phyloP scores from a whole-genome alignment of 1,284 basidiomycete genomes.

The Rhodotorula sp. region DNA sequence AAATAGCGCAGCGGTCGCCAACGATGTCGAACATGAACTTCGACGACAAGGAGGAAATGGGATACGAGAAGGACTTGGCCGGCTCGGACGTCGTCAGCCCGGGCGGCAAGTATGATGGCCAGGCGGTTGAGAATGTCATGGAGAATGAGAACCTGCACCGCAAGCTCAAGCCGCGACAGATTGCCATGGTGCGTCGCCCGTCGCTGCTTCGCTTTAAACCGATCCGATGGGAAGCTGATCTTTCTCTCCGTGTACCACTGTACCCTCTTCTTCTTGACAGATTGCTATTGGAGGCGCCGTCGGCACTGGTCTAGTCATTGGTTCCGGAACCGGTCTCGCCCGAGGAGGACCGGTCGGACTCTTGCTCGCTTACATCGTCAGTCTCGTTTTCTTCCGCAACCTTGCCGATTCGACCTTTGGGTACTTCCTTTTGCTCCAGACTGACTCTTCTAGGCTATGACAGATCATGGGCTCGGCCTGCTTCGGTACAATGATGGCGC shows the following conservation, averaged over 20 bases:
- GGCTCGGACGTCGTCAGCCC: background rate
- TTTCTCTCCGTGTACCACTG: slow-evolving; percentile 35
- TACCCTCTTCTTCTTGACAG: background rate
- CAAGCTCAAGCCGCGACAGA: slow-evolving; percentile 42
- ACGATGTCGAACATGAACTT: slow-evolving; percentile 6
- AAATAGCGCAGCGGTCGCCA: too few species aligned
- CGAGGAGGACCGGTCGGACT: slow-evolving; percentile 48
- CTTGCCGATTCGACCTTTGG: background rate
- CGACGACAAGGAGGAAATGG: slow-evolving; percentile 14
- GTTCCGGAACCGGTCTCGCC: slow-evolving; percentile 47
- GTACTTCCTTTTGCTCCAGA: too few species aligned
- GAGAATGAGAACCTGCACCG: slow-evolving; percentile 23
- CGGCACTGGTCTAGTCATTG: slow-evolving; percentile 61
- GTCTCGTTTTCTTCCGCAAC: background rate
- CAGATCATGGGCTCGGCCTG: slow-evolving; percentile 29
- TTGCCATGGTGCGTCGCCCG: slow-evolving; percentile 61
- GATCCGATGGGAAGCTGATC: slow-evolving; percentile 47
- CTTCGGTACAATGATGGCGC: slow-evolving; percentile 36
- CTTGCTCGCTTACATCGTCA: slow-evolving; percentile 37
- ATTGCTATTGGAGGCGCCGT: slow-evolving; percentile 58
- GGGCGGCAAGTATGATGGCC: slow-evolving; percentile 2
- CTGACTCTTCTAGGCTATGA: background rate
- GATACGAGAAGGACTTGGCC: background rate
- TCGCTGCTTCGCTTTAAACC: slow-evolving; percentile 36
- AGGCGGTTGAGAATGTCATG: slow-evolving; percentile 14